Evolutionary conservation across 1,139 yeast species (phyloP).

Genomic region (Nakaseomyces delphensis): DNA sequence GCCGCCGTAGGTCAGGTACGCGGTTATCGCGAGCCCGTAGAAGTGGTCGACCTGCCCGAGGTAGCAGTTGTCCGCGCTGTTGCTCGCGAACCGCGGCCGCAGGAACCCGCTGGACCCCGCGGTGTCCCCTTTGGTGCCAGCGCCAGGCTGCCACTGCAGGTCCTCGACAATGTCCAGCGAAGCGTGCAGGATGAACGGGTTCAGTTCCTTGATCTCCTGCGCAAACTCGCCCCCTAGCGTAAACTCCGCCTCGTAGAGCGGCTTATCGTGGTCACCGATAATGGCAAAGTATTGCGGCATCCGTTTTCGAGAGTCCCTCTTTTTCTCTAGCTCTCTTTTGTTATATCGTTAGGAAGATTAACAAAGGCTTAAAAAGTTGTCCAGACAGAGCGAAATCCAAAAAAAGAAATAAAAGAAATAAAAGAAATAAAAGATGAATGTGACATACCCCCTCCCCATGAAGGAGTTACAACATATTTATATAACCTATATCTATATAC

Average conservation of each 20-base stretch:
- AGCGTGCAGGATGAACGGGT: constrained; percentile 83
- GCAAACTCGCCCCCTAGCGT: constrained; percentile 41
- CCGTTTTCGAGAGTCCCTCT: background rate
- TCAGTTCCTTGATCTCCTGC: constrained; percentile 62
- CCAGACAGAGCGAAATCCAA: too few species aligned
- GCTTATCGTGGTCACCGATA: constrained; percentile 79
- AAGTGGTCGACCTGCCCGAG: constrained; percentile 78
- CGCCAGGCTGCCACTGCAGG: constrained; percentile 66
- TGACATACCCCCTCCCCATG: too few species aligned
- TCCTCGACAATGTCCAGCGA: constrained; percentile 86
- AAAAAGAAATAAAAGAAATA: too few species aligned
- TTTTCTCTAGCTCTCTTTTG: too few species aligned
- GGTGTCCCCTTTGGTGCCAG: constrained; percentile 23
- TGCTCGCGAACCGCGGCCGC: constrained; percentile 22
- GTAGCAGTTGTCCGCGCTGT: constrained; percentile 36
- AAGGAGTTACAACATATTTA: background rate
- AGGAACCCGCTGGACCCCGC: constrained; percentile 17
- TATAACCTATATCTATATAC: background rate
- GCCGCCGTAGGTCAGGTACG: constrained; percentile 82
- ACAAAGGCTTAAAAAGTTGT: too few species aligned
- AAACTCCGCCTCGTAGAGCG: constrained; percentile 81
- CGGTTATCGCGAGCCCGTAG: constrained; percentile 71
- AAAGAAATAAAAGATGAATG: too few species aligned
- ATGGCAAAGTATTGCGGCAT: constrained; percentile 83
- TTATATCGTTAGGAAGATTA: too few species aligned